phyloP scores from a whole-genome alignment of 768 basidiomycete species.

The Neoboletus subvelutipes region DNA sequence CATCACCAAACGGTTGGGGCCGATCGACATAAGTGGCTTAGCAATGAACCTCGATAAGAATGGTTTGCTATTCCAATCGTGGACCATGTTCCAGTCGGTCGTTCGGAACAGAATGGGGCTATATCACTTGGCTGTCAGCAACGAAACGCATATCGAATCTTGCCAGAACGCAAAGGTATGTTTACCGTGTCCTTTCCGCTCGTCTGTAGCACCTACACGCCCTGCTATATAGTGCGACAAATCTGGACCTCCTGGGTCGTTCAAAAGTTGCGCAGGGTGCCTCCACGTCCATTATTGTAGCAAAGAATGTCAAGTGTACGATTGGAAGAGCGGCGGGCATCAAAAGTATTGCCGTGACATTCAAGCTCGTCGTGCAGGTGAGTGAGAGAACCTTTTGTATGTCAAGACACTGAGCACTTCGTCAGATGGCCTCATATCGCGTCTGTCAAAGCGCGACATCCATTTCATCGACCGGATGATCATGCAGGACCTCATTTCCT shows the following conservation, averaged over 20 bases:
- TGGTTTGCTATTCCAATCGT: slow-evolving; percentile 18
- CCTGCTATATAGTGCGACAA: slow-evolving; percentile 21
- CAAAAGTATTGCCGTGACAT: slow-evolving; percentile 27
- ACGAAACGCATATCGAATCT: slow-evolving; percentile 19
- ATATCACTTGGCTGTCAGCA: slow-evolving; percentile 2
- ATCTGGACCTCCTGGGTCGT: slow-evolving; percentile 24
- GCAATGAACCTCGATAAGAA: slow-evolving; percentile 14
- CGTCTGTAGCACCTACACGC: background rate
- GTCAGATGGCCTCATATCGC: slow-evolving; percentile 22
- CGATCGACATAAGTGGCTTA: slow-evolving; percentile 15
- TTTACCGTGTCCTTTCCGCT: background rate
- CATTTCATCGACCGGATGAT: slow-evolving; percentile 28
- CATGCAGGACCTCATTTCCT: slow-evolving; percentile 15
- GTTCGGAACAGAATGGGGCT: slow-evolving; percentile 18
- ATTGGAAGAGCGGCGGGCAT: slow-evolving; percentile 31
- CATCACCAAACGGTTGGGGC: slow-evolving; percentile 14
- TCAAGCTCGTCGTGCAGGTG: slow-evolving; percentile 27
- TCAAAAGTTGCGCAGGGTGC: slow-evolving; percentile 30
- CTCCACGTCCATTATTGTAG: slow-evolving; percentile 32
- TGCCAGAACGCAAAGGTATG: slow-evolving; percentile 29
- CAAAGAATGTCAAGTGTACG: slow-evolving; percentile 31
- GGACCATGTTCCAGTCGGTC: slow-evolving; percentile 22
- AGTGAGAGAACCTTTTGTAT: background rate
- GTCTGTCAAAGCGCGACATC: slow-evolving; percentile 22
- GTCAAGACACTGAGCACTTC: background rate